Conservation (phyloP, 495 filamentous ascomycete species). For the Aspergillus hancockii region DNA sequence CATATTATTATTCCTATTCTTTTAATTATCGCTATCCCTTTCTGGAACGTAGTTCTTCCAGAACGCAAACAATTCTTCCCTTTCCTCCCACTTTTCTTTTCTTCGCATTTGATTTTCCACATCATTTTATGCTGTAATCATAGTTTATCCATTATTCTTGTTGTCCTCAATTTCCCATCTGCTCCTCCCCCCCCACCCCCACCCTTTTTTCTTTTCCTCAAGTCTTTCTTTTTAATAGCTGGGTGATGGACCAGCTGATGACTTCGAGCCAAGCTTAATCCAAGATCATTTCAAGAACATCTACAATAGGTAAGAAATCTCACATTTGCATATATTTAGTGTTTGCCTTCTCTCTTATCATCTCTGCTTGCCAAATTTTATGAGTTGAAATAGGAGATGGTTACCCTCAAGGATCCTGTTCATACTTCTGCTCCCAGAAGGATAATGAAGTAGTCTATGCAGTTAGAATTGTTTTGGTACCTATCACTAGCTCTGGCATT, state of each 20-base stretch:
- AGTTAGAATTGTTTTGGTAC: too few relatives aligned
- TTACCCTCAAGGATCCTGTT: background rate
- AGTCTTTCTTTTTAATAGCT: background rate
- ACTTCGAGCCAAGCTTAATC: conserved; percentile 4
- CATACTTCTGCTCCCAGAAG: background rate
- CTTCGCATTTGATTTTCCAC: background rate
- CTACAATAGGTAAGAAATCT: background rate
- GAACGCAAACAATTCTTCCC: background rate
- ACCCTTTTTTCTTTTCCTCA: background rate
- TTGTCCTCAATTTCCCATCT: background rate
- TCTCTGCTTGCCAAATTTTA: background rate
- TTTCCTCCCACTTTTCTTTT: background rate
- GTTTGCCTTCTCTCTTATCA: background rate
- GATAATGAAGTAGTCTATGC: background rate
- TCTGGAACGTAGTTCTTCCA: background rate
- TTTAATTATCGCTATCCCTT: background rate
- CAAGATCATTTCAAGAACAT: background rate
- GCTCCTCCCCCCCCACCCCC: too few relatives aligned
- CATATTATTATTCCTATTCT: conserved; percentile 5
- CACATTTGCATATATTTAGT: background rate
- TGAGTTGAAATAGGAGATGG: background rate
- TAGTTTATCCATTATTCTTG: background rate
- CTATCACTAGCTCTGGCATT: too few relatives aligned
- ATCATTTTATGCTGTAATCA: conserved; percentile 16
- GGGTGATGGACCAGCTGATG: conserved; percentile 9